Base-by-base conservation (phyloP, 768 basidiomycete species). In the Sarcodon aspratus region DNA sequence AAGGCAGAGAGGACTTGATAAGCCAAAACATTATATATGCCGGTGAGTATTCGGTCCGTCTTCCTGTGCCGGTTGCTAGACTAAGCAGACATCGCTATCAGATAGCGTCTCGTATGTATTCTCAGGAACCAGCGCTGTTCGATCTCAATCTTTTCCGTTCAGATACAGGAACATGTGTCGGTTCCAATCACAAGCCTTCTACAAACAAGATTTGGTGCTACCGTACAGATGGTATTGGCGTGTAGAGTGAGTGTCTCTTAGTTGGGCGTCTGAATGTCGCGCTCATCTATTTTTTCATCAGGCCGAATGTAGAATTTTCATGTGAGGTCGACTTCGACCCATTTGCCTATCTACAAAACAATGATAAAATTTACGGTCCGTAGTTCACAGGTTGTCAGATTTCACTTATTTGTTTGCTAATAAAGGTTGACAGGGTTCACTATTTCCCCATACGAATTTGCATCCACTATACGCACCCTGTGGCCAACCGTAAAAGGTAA, bases 171-270 rank as follows among this genome's bases (percentile, higher is more conserved):
- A 42, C 40, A 42, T 42, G 40, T 42, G 40, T 13, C 5, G 40
- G 11, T 42, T 42, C 40, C 40, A 42, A 27, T 42, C 40, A 9
- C 15, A 27, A 27, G 40, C 40, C 69, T 89, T 89, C 70, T 89
- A 78, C 72, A 64, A 71, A 38, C 85, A 89, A 56, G 74, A 76
- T 3, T 63, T 86, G 11, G 63, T 88, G 44, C 71, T 74, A 49
- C 66, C 76, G 43, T 86, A 80, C 61, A 73, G 80, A 48, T 89
- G 80, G 71, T 88, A 89, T 63, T 88, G 85, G 85, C 72, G 85
- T 12, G 75, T 89, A 37, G 84, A 87, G 78, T 42, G 27, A 27
- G 21, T 13, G 40, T 42, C 40, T 42, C 27, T 5, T 13, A 18
- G 40, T 17, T 76, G 48, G 47, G 69, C 61, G 45, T 53, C 21